Evolutionary conservation across 2,329 filamentous ascomycete species (phyloP), one percentile per base, ranked within the genome.

Genomic region (Coniochaeta pulveracea): DNA sequence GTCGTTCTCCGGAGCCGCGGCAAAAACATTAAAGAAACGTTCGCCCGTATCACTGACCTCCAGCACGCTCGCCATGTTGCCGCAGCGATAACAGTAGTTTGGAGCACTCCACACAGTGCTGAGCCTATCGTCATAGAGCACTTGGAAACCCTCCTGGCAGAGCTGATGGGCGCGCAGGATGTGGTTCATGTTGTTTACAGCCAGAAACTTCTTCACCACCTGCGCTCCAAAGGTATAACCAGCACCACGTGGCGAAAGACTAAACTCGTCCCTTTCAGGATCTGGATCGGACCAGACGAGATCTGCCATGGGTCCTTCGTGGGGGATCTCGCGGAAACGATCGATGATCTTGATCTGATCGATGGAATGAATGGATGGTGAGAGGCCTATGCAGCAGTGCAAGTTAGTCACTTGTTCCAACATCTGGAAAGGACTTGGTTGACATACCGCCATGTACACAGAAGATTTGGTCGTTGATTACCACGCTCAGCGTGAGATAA

Each of bases 311-410:
- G 91, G 91, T 0, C 91, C 91, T 60, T 98, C 91, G 60, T 98
- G 91, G 5, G 91, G 91, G 39, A 98, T 98, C 55, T 98, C 91
- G 45, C 91, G 80, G 66, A 96, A 98, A 28, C 91, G 85, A 61
- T 98, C 91, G 54, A 98, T 96, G 56, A 98, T 93, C 59, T 98
- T 96, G 61, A 98, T 96, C 61, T 98, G 91, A 56, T 98, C 91
- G 53, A 98, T 95, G 27, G 85, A 93, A 60, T 98, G 91, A 54
- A 98, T 96, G 19, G 82, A 88, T 2, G 84, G 84, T 1, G 82
- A 88, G 14, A 91, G 70, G 15, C 84, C 80, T 82, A 41, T 7
- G 17, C 12, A n/a, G n/a, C n/a, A n/a, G n/a, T n/a, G n/a, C n/a
- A n/a, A n/a, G n/a, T n/a, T n/a, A n/a, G n/a, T n/a, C n/a, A n/a